Base-by-base conservation (phyloP, 345 rosid species). In the Triadica sebifera region DNA sequence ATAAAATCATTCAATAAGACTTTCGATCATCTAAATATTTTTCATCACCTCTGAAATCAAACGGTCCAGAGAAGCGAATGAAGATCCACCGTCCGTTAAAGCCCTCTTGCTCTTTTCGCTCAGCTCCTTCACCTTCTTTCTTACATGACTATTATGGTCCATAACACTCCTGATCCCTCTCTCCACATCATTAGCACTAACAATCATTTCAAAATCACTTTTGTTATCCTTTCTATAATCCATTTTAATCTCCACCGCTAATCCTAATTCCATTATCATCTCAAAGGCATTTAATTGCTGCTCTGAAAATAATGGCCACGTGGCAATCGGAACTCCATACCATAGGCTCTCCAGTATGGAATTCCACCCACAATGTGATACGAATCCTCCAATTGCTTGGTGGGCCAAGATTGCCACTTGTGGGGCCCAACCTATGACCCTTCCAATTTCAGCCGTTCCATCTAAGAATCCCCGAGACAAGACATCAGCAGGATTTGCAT, bases 341-440 rank as follows among this genome's bases (percentile, higher is more conserved):
- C 80, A 57, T 6, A 77, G 0, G 20, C 80, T 77, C 64, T 77
- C 80, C 0, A 67, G 65, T 4, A 20, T 75, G 0, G 78, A 75
- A 20, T 75, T 75, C 78, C 78, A 75, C 2, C 79, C 79, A 25
- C 75, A 70, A 22, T 77, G 79, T 1, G 75, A 77, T 19, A 55
- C 66, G 38, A 77, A 77, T 1, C 71, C 71, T 53, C 60, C 66
- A 0, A 77, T 12, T 1, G 75, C 37, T 8, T 2, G n/a, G 15
- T 64, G 75, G 15, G 71, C 52, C 41, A 77, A 3, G n/a, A 71
- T 20, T 0, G 39, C 57, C 20, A 56, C 71, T 45, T 77, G 79
- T 34, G 75, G 79, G 0, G 75, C 79, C 79, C 79, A 77, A 5
- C 71, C 79, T 4, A 77, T 70, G 0, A 77, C 24, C 45, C 43